phyloP scores from a whole-genome alignment of 768 basidiomycete species.

The Guyanaporus albipodus region DNA sequence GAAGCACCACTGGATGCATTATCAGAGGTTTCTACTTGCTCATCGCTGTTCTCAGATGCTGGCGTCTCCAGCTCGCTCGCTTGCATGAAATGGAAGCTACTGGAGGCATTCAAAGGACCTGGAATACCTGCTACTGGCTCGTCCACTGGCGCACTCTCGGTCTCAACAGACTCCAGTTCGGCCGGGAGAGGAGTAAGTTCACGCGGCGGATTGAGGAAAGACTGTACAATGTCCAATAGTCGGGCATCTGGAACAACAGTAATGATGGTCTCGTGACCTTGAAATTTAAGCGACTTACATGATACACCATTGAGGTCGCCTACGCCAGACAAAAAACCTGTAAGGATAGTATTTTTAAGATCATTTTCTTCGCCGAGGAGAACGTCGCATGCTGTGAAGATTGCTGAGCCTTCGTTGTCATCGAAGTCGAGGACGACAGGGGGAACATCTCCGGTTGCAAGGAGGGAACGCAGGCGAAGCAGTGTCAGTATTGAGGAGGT shows the following conservation, averaged over 20 bases:
- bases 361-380: slow-evolving; percentile 56
- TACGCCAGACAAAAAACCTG: slow-evolving; percentile 51
- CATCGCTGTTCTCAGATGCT: slow-evolving; percentile 48
- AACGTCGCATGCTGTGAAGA: slow-evolving; percentile 49
- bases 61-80: slow-evolving; percentile 68
- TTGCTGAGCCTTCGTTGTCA: slow-evolving; percentile 49
- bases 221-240: slow-evolving; percentile 52
- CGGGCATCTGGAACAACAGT: slow-evolving; percentile 49
- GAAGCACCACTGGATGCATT: slow-evolving; percentile 17
- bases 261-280: slow-evolving; percentile 5
- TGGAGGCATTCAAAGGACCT: slow-evolving; percentile 36
- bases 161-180: slow-evolving; percentile 29
- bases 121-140: slow-evolving; percentile 42
- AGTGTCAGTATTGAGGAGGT: slow-evolving; percentile 53
- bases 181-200: slow-evolving; percentile 32
- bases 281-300: slow-evolving; percentile 44
- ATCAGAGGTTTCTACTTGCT: slow-evolving; percentile 54
- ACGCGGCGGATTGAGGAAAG: slow-evolving; percentile 47
- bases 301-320: slow-evolving; percentile 61
- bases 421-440: slow-evolving; percentile 41
- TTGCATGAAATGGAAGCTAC: slow-evolving; percentile 77
- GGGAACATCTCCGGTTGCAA: slow-evolving; percentile 44
- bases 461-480: slow-evolving; percentile 51
- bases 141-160: slow-evolving; percentile 25
- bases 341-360: slow-evolving; percentile 46